Evolutionary conservation across 1,139 yeast species (phyloP), one percentile per base, ranked within the genome.

Genomic region (Meyerozyma guilliermondii): DNA sequence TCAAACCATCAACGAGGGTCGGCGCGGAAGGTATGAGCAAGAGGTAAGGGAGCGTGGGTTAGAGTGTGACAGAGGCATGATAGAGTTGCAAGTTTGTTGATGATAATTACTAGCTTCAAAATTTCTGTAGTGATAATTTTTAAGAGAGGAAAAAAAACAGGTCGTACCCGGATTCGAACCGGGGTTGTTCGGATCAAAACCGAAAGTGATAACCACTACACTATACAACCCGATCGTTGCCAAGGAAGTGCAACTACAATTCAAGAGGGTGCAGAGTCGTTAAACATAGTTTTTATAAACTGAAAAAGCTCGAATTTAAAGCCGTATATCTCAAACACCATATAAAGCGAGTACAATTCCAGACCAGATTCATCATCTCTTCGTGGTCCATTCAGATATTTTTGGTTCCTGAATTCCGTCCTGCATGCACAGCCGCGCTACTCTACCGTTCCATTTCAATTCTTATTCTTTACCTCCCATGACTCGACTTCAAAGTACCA

Each of bases 131-230:
- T n/a, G n/a, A n/a, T n/a, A n/a, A n/a, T n/a, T n/a, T n/a, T n/a
- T n/a, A n/a, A n/a, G n/a, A n/a, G n/a, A n/a, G n/a, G 13, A 45
- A 52, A 62, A 69, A 71, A 72, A 55, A 55, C 46, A 82, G 89
- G 88, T 83, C 88, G 81, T 80, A 80, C 88, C 89, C 89, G 89
- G 91, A 82, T 81, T 83, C 91, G 91, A 84, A 83, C 91, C 84
- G 91, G 88, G 88, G 91, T 84, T 81, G 80, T 74, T 69, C 82
- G 89, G 88, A 82, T 68, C 75, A 69, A 62, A 69, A 68, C 75
- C 74, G 62, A 64, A 60, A 55, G 75, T 69, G 75, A 69, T 69
- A 66, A 68, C 75, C 74, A 65, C 75, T 69, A 69, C 75, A 68
- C 74, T 68, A 69, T 65, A 63, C 68, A 67, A 68, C 74, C 74